These are phyloP conservation scores for Eimeria praecox DNA, from an alignment of 169 alveolate genomes.

Conservation along the genomic window DNA sequence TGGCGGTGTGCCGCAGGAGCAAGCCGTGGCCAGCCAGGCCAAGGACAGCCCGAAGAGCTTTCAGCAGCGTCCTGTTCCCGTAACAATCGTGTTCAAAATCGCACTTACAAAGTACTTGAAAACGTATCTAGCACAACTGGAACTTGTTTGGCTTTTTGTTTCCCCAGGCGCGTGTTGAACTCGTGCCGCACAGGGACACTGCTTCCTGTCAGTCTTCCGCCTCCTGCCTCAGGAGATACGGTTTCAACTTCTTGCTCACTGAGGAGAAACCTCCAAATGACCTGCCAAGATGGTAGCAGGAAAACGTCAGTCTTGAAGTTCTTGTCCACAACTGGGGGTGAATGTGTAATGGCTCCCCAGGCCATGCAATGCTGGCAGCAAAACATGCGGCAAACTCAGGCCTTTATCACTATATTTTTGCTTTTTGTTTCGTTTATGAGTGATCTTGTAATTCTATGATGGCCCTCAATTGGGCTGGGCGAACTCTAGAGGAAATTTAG, in stretches of 20 bases:
- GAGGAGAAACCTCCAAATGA: conserved; percentile 49
- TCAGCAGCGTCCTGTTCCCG: conserved; percentile 12
- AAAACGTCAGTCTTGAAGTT: conserved; percentile 47
- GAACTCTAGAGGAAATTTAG: neutral
- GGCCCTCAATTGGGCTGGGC: neutral
- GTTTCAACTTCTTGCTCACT: conserved; percentile 12
- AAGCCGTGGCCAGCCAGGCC: conserved; percentile 72
- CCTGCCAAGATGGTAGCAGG: conserved; percentile 71
- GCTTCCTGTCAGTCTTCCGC: conserved; percentile 78
- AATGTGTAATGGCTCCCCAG: neutral
- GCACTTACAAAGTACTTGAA: neutral
- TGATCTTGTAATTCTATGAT: neutral
- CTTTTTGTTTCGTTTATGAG: neutral
- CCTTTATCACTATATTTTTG: neutral
- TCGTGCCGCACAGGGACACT: conserved; percentile 31
- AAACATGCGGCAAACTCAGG: neutral
- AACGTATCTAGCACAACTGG: neutral
- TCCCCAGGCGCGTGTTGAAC: conserved; percentile 15
- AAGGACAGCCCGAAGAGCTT: conserved; percentile 71
- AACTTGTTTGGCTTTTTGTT: conserved; percentile 24
- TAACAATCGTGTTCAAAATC: neutral
- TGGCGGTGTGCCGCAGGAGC: conserved; percentile 71
- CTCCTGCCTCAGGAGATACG: conserved; percentile 72
- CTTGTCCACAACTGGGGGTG: conserved; percentile 1
- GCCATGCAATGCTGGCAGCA: neutral